Evolutionary conservation across 2,329 filamentous ascomycete genomes (phyloP), one percentile per base, ranked within the genome.

Genomic region (Xylaria sp.): DNA sequence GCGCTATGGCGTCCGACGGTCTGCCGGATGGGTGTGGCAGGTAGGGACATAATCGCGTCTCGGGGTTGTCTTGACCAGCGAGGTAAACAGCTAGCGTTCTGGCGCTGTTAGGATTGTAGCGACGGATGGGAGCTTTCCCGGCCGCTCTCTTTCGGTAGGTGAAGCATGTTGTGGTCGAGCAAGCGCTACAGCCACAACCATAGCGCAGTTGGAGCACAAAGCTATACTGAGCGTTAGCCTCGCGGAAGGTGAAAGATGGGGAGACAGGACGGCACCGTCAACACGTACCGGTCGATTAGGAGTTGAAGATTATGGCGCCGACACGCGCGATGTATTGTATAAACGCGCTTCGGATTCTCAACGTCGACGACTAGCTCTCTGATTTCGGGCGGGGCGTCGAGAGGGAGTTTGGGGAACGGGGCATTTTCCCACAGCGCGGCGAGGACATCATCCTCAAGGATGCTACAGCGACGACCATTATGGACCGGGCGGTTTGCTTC

Each of bases 121-220:
- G 88, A 69, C 93, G 90, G 74, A 94, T 87, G 2, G 93, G 93
- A 0, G 87, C 87, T 72, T 89, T 88, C 41, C 87, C 88, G 31
- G 89, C 87, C 50, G 90, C 82, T 73, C 92, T 88, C 79, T 88
- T 91, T 65, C 92, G 89, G 78, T 89, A 94, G 70, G 90, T 94
- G 76, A 95, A 91, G 82, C 94, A 97, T 15, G 93, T 95, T 15
- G 93, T 82, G 1, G 90, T 95, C 44, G 84, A 85, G 81, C 94
- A 97, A 61, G 85, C 83, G 63, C 85, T 82, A 72, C 87, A 88
- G 70, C 88, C 89, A 78, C 94, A 97, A 72, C 94, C 94, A 73
- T 92, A 87, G 66, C 94, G 89, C n/a, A 97, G 88, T 81, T 97
- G 94, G 41, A 88, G 84, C 59, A 94, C 89, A 77, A 92, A 97